phyloP scores from a whole-genome alignment of 73 alveolate species.

The Paramecium sexaurelia region DNA sequence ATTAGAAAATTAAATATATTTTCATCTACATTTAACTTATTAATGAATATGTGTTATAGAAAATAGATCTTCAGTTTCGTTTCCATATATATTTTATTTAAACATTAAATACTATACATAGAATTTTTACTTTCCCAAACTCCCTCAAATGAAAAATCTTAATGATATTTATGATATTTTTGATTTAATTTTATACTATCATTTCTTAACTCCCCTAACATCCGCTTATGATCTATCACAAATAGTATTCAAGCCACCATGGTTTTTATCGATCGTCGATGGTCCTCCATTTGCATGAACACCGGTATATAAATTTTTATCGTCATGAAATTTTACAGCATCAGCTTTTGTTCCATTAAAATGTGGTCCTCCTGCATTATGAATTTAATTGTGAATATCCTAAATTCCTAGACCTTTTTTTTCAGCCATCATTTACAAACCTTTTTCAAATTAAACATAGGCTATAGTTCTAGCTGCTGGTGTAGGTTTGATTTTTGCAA shows the following conservation, averaged over 20 bases:
- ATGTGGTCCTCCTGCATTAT: slow-evolving; percentile 86
- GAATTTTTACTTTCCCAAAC: no score
- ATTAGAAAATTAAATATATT: no score
- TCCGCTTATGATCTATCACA: slow-evolving; percentile 68
- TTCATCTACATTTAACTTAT: no score
- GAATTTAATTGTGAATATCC: slow-evolving; percentile 68
- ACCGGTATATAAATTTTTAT: slow-evolving; percentile 90
- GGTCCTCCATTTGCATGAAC: slow-evolving; percentile 89
- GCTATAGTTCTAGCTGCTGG: slow-evolving; percentile 84
- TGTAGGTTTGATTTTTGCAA: slow-evolving; percentile 84
- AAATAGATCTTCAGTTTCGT: no score
- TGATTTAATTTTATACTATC: no score
- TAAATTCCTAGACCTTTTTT: slow-evolving; percentile 84
- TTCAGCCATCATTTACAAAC: slow-evolving; percentile 84
- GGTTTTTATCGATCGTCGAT: slow-evolving; percentile 56
- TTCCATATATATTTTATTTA: no score
- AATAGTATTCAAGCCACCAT: slow-evolving; percentile 53
- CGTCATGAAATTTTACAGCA: slow-evolving; percentile 95
- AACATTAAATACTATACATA: no score
- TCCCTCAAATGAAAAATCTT: no score
- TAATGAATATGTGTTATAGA: no score
- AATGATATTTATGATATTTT: no score
- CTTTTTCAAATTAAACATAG: slow-evolving; percentile 81
- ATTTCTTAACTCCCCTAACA: slow-evolving; percentile 69
- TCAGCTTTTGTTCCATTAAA: slow-evolving; percentile 93